Base-by-base conservation (phyloP, 2,329 filamentous ascomycete genomes). In the Neophaeococcomyces mojaviensis region DNA sequence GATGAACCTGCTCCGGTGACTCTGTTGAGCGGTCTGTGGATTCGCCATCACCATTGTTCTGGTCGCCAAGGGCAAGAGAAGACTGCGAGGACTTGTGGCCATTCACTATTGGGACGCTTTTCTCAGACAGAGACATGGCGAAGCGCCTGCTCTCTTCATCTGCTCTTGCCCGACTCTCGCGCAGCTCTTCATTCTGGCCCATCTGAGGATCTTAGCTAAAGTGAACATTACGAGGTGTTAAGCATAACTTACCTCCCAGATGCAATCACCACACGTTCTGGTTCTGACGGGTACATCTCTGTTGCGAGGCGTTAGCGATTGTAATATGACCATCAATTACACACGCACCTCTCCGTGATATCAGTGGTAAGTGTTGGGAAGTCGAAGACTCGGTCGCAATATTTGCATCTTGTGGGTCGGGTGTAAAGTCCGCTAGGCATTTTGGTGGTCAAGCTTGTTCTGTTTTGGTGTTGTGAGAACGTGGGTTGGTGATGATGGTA, bases 111-210 rank as follows among this genome's bases (percentile, higher is more conserved):
- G 24, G 24, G 24, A 28, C 24, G 12, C 6, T 8, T 39, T 24
- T 22, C 6, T 39, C 36, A 20, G 7, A 28, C 12, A 40, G 22
- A 4, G 24, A 9, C 5, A 24, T 32, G 12, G 28, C 32, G 15
- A 26, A 31, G n/a, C 39, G 39, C 18, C 39, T 31, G 13, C 16
- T 42, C 26, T 16, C 8, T 33, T 42, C 24, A 18, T 33, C 28
- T 12, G 39, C 24, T 33, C 28, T 18, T 7, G 16, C 31, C 24
- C 39, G 6, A 18, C n/a, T n/a, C 20, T 16, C 24, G 3, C 15
- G 39, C 8, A 42, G 28, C 31, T 42, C 39, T 42, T 42, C 39
- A n/a, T 42, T 42, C 5, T 32, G 24, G 13, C 39, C 28, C 39
- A 42, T 42, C 39, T 42, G 28, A 8, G 5, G 3, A 16, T 4